phyloP scores from a whole-genome alignment of 805 yeast species.

The Saccharomycopsis fibuligera region DNA sequence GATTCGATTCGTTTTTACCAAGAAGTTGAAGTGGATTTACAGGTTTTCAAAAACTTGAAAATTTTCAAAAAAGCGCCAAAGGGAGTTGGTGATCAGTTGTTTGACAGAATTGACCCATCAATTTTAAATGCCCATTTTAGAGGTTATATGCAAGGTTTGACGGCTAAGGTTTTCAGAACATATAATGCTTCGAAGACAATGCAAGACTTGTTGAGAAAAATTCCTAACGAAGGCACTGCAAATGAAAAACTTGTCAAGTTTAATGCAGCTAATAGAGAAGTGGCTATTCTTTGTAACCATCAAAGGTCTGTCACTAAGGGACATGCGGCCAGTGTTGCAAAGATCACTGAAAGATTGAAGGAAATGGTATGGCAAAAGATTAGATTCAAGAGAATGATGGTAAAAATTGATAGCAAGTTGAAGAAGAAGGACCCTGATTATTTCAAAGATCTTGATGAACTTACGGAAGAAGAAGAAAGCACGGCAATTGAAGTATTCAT shows the following conservation, averaged over 20 bases:
- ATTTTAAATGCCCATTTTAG: constrained; percentile 81
- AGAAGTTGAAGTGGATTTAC: constrained; percentile 87
- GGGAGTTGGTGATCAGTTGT: constrained; percentile 84
- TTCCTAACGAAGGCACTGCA: constrained; percentile 80
- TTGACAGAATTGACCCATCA: constrained; percentile 83
- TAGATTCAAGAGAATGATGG: constrained; percentile 63
- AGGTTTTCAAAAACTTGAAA: constrained; percentile 81
- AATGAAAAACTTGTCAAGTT: constrained; percentile 81
- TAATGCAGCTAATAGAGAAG: constrained; percentile 93
- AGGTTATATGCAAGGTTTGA: constrained; percentile 83
- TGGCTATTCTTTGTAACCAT: constrained; percentile 94
- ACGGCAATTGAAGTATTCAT: constrained; percentile 52
- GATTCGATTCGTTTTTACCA: constrained; percentile 90
- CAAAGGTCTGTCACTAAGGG: constrained; percentile 86
- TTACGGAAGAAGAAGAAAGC: constrained; percentile 58
- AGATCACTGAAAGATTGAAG: constrained; percentile 66
- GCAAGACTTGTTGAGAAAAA: constrained; percentile 88
- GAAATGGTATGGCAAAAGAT: constrained; percentile 84
- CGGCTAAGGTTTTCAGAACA: constrained; percentile 97
- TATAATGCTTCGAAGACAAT: constrained; percentile 93
- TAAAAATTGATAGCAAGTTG: constrained; percentile 51
- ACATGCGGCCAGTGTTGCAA: constrained; percentile 75
- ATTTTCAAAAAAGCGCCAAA: constrained; percentile 88
- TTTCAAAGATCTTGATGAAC: constrained; percentile 62
- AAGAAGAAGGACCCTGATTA: constrained; percentile 47